A percentile compares a stretch with the other conserved stretches of the same genome.
phyloP scores from a whole-genome alignment of 1,284 basidiomycete species.

The Trichosporon faecale region DNA sequence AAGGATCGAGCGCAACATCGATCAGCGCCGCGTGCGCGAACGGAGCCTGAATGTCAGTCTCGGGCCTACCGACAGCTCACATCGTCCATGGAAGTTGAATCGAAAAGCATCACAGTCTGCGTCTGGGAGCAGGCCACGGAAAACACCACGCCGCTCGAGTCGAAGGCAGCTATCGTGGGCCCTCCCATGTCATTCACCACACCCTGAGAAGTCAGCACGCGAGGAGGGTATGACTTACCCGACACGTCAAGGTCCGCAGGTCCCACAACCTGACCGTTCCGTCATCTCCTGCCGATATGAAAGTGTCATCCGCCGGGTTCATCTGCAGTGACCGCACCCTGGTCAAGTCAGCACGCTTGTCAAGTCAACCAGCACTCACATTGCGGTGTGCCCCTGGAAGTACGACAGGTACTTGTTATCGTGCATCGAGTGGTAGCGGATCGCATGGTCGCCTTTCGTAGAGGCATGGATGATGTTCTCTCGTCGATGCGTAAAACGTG shows the following conservation, averaged over 20 bases:
- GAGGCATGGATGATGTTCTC: slow-evolving; percentile 84
- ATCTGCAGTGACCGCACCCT: slow-evolving; percentile 86
- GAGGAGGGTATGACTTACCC: slow-evolving; percentile 47
- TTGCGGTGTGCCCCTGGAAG: slow-evolving; percentile 87
- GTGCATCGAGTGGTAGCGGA: slow-evolving; percentile 91
- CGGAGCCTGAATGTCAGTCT: slow-evolving; percentile 58
- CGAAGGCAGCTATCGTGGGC: slow-evolving; percentile 83
- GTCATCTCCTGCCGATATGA: slow-evolving; percentile 90
- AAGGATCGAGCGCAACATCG: slow-evolving; percentile 70
- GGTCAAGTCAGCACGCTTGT: background rate
- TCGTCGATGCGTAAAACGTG: slow-evolving; percentile 88
- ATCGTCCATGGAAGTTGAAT: slow-evolving; percentile 82
- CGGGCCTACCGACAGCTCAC: slow-evolving; percentile 31
- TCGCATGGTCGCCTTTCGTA: slow-evolving; percentile 83
- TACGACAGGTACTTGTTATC: slow-evolving; percentile 95
- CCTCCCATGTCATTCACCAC: slow-evolving; percentile 56
- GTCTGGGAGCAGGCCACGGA: slow-evolving; percentile 84
- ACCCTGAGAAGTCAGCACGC: slow-evolving; percentile 41
- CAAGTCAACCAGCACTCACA: slow-evolving; percentile 43
- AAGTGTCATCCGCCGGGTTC: slow-evolving; percentile 88
- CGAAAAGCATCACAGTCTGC: slow-evolving; percentile 80
- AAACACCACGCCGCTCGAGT: slow-evolving; percentile 83
- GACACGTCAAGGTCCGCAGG: slow-evolving; percentile 71
- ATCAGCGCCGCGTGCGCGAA: slow-evolving; percentile 75
- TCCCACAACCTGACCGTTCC: slow-evolving; percentile 98